Evolutionary conservation across 2,329 filamentous ascomycete species (phyloP).

Genomic region (Dactylellina sp.): DNA sequence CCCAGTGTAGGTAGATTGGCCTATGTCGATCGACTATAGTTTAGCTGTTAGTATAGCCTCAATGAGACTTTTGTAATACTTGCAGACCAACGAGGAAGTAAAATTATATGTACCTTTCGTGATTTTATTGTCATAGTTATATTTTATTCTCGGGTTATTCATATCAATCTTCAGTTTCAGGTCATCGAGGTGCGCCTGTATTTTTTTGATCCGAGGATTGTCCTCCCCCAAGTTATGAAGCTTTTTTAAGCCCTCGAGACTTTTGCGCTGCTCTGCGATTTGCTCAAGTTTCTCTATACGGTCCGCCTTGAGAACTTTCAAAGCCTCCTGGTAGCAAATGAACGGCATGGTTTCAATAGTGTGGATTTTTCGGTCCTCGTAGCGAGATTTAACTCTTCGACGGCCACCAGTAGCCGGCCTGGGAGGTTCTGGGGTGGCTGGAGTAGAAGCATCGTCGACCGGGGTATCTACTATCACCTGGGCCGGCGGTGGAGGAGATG

Average conservation of each 20-base stretch:
- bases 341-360: slow-evolving; percentile 87
- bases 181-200: slow-evolving; percentile 78
- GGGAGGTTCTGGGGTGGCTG: background rate
- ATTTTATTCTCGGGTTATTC: slow-evolving; percentile 55
- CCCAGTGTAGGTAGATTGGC: slow-evolving; percentile 92
- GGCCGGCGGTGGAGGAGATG: slow-evolving; percentile 39
- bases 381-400: slow-evolving; percentile 24
- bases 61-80: no score
- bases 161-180: slow-evolving; percentile 74
- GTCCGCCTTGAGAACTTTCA: slow-evolving; percentile 82
- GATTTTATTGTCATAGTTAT: slow-evolving; percentile 48
- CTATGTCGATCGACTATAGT: slow-evolving; percentile 80
- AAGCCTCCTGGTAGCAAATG: slow-evolving; percentile 97
- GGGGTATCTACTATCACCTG: background rate
- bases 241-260: slow-evolving; percentile 73
- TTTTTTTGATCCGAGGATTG: slow-evolving; percentile 74
- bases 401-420: background rate
- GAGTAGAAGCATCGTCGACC: background rate
- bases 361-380: slow-evolving; percentile 39
- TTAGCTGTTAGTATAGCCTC: no score
- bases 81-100: no score
- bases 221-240: slow-evolving; percentile 74
- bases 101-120: slow-evolving; percentile 12
- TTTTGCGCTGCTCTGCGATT: slow-evolving; percentile 75
- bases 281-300: slow-evolving; percentile 81